Base-by-base conservation (phyloP, 2,329 filamentous ascomycete genomes). In the Penicillium palitans region DNA sequence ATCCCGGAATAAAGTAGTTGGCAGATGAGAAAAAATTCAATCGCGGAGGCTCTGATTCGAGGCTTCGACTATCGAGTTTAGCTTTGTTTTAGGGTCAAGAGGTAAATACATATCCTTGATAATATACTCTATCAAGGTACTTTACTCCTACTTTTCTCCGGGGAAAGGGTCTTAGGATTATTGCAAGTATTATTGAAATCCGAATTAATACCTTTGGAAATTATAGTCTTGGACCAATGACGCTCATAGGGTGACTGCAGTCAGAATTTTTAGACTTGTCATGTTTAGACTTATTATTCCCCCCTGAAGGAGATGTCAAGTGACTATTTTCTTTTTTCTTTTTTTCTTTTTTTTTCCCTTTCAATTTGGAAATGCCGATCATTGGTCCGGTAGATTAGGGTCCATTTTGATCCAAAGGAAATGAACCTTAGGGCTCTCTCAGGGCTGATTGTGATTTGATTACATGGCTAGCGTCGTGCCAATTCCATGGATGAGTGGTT, bases 401-500 rank as follows among this genome's bases (percentile, higher is more conserved):
- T 42, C 45, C 52, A 49, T 50, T 50, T n/a, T 44, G 49, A 57
- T 52, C 52, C 48, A 52, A 52, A 31, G 53, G 21, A 49, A 53
- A 61, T 52, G 49, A 29, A 35, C 17, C 46, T 33, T 37, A 25
- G 37, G 35, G 29, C 24, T 27, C n/a, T 27, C 56, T 21, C 54
- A 35, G 33, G 13, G 13, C 13, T 35, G 58, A 62, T 66, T 66
- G 59, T 66, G 64, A 66, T 67, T 67, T 65, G 58, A 61, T 63
- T 65, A 61, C 58, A 63, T 60, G 51, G 48, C 33, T 67, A 67
- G 65, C 57, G 65, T 54, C 52, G 52, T 55, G 53, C 57, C 62
- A 64, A 64, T 45, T 65, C 65, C 65, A 67, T 66, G 65, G 64
- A 60, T 58, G 29, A n/a, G 49, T 27, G 50, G 41, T 41, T 25